These are phyloP conservation scores for Microglena sp. DNA, from an alignment of 139 green algal genomes.

Conservation along the genomic window DNA sequence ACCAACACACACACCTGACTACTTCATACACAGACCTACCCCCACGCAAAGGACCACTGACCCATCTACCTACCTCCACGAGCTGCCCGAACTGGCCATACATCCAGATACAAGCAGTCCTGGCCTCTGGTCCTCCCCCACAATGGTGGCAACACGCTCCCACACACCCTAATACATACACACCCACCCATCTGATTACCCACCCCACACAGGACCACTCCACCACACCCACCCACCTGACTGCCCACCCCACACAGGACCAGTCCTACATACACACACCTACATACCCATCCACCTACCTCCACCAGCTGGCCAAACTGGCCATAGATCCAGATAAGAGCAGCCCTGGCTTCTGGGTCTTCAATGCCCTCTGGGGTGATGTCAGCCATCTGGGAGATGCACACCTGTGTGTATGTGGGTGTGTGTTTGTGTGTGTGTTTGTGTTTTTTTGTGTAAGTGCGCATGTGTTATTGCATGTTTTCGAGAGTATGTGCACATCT, in stretches of 20 bases:
- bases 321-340: constrained; percentile 86
- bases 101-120: background rate
- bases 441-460: background rate
- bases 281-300: constrained; percentile 18
- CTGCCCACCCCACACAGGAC: background rate
- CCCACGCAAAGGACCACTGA: no score
- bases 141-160: background rate
- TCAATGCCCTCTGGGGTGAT: constrained; percentile 30
- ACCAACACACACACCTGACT: no score
- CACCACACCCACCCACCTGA: background rate
- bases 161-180: background rate
- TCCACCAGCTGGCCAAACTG: constrained; percentile 70
- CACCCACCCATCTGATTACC: background rate
- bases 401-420: constrained; percentile 15
- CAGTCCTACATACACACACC: background rate
- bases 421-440: background rate
- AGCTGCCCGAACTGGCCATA: no score
- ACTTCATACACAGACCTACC: no score
- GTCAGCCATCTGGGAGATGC: constrained; percentile 9
- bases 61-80: no score
- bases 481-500: background rate
- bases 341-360: constrained; percentile 63
- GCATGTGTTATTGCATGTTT: background rate
- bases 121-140: background rate
- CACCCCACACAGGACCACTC: background rate